phyloP scores from a whole-genome alignment of 1,139 yeast species.

The Protomyces macrosporus region DNA sequence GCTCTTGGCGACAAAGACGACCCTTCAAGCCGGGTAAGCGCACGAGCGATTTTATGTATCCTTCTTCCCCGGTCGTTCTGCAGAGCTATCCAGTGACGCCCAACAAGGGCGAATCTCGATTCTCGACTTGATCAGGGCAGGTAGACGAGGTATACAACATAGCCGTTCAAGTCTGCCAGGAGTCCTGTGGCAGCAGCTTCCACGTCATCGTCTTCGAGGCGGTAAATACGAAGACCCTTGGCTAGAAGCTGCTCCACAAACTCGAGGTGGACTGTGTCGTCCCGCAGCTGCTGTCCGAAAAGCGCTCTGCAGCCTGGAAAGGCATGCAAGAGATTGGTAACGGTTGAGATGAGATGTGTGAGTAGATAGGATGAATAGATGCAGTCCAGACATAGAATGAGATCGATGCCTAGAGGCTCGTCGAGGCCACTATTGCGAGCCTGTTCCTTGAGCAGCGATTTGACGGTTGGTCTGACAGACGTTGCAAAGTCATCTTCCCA shows the following conservation, averaged over 20 bases:
- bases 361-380: slow-evolving; percentile 13
- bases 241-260: slow-evolving; percentile 1
- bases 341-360: background rate
- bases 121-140: background rate
- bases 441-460: background rate
- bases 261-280: slow-evolving; percentile 12
- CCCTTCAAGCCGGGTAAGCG: background rate
- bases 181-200: background rate
- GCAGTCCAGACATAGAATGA: slow-evolving; percentile 17
- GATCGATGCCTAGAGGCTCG: background rate
- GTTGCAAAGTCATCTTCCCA: slow-evolving; percentile 4
- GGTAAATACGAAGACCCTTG: background rate
- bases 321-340: background rate
- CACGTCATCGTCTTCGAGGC: slow-evolving; percentile 2
- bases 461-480: background rate
- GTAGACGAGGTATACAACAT: slow-evolving; percentile 3
- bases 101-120: background rate
- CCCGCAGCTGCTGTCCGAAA: slow-evolving; percentile 18
- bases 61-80: background rate
- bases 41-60: background rate
- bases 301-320: slow-evolving; percentile 1
- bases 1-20: background rate
- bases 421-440: background rate
- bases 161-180: slow-evolving; percentile 1
- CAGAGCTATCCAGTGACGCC: background rate